Evolutionary conservation across 2,329 filamentous ascomycete species (phyloP), one percentile per base, ranked within the genome.

Genomic region (Macroventuria anomochaeta): DNA sequence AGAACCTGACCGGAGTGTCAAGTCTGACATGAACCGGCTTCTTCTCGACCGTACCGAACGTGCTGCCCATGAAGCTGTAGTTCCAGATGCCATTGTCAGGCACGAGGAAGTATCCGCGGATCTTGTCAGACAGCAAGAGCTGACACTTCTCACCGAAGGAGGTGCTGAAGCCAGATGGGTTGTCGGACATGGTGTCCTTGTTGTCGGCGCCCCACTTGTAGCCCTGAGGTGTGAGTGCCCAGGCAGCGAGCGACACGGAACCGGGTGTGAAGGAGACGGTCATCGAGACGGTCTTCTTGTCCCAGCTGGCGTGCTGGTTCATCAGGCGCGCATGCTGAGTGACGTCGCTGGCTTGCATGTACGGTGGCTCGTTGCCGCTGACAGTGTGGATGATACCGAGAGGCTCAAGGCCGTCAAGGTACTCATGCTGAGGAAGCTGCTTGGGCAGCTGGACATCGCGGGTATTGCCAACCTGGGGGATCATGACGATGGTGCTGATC

Each of bases 171-270:
- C 96, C 96, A 61, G 93, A 88, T 0, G 96, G 95, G 74, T 96
- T 91, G 74, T 99, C 95, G 58, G 90, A 96, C 64, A 89, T 88
- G 49, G 87, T 86, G 77, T 99, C 96, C 77, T 89, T 93, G 83
- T 99, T 99, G 72, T 97, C 91, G 1, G 87, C 91, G 61, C 95
- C 95, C 95, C 96, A 99, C 75, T 93, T 93, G 81, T 96, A 97
- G 46, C 95, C 95, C 59, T 88, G 82, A 1, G 95, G 93, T 1
- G 91, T 97, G 33, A 99, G 85, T 4, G 89, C 89, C 92, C 93
- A 99, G 0, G 95, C 93, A 5, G 91, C 90, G 43, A 99, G 83
- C 3, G 93, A 97, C 15, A 99, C 95, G 43, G 93, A 97, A 57
- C 95, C 95, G 1, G 95, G 95, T 0, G 95, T 97, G 79, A 99